Evolutionary conservation across 352 stramenopile genomes (phyloP), one percentile per base, ranked within the genome.

Genomic region (Pythium apleroticum): DNA sequence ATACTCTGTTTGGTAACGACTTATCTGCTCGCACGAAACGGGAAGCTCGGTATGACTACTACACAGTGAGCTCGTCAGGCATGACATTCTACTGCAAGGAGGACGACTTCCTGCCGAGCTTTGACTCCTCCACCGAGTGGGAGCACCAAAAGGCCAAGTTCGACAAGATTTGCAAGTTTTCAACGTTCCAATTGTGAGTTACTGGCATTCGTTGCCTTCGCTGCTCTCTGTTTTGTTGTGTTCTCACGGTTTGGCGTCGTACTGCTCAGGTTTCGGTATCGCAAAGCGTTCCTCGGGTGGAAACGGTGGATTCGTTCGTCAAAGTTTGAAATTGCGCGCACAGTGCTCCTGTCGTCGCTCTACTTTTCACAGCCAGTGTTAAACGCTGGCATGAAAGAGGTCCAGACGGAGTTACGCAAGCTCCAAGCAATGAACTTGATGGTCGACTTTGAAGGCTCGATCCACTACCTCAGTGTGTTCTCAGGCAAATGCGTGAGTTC

Each of bases 71-170:
- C 55, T 49, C 60, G 10, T 52, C 66, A 3, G 82, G 79, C 0
- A 85, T 89, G 57, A 87, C 83, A 14, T 91, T 88, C 33, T 77
- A 91, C 52, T 57, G 71, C 22, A 85, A 89, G 28, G 63, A 72
- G 10, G 76, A 89, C 63, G 58, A 52, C 5, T 84, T 81, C 15
- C 45, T 68, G 17, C 74, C 78, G 0, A 68, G 68, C 0, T 90
- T 89, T 43, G 63, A 86, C 0, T 69, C 77, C 0, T 55, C 78
- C 5, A 31, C 28, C 1, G 70, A 85, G 9, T 93, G 81, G 81
- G 80, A 93, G 43, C 64, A 52, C 8, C 73, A 93, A 53, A 74
- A 77, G 27, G n/a, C 52, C 5, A 66, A 77, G 20, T 93, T 91
- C 53, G 56, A 75, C 17, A 39, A 17, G 7, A 78, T 87, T 10